These are phyloP conservation scores for Microdochium nivale DNA, from an alignment of 2,329 filamentous ascomycete genomes.

Conservation along the genomic window DNA sequence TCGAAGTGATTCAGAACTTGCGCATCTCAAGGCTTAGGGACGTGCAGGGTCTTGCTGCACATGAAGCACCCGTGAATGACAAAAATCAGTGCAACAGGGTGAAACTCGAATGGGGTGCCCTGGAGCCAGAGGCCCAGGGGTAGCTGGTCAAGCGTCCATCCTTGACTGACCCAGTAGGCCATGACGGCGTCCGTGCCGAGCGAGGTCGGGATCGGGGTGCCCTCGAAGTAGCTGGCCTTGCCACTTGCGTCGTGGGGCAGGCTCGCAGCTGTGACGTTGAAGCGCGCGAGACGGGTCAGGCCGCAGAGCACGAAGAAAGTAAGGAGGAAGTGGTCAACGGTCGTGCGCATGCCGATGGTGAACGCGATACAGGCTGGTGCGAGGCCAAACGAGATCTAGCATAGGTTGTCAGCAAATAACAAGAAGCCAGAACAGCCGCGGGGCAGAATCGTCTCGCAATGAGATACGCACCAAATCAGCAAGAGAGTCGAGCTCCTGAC, in stretches of 20 bases:
- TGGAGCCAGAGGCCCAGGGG: constrained; percentile 63
- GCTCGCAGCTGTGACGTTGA: constrained; percentile 89
- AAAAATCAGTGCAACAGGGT: constrained; percentile 75
- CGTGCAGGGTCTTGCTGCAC: constrained; percentile 90
- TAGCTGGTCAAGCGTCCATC: constrained; percentile 71
- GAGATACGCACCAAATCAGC: constrained; percentile 72
- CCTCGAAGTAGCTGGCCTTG: constrained; percentile 94
- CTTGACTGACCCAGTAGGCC: constrained; percentile 79
- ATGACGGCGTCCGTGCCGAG: constrained; percentile 74
- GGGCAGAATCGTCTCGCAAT: no score
- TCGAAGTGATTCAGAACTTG: no score
- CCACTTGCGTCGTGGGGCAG: constrained; percentile 87
- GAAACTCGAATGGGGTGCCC: constrained; percentile 69
- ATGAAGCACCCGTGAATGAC: constrained; percentile 86
- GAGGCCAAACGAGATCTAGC: constrained; percentile 88
- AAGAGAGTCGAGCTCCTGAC: constrained; percentile 91
- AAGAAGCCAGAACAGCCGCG: not conserved
- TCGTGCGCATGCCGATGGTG: constrained; percentile 77
- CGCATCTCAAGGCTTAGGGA: constrained; percentile 67
- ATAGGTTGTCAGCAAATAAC: not conserved
- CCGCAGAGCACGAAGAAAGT: constrained; percentile 92
- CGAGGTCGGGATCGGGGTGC: constrained; percentile 89
- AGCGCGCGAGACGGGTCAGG: constrained; percentile 84
- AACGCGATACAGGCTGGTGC: constrained; percentile 83
- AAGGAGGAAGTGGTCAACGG: constrained; percentile 70